Evolutionary conservation across 2,329 filamentous ascomycete genomes (phyloP), one percentile per base, ranked within the genome.

Genomic region (Pezicula carpinea): DNA sequence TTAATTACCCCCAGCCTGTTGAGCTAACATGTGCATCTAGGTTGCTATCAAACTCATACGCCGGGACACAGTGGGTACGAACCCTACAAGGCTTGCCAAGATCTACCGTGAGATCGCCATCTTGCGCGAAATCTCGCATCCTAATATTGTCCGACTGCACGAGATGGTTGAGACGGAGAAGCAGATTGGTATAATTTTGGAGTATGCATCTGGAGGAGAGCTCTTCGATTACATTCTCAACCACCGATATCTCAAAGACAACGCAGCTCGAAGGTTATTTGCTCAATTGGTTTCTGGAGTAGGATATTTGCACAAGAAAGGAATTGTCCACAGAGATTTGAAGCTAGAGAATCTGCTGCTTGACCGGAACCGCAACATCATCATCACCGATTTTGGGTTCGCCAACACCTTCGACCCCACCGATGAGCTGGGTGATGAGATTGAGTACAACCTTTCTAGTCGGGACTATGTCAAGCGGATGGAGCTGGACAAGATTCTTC

Each of bases 321-420:
- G 93, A 51, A 99, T 99, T 57, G 93, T 99, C 13, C 93, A 99
- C 66, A 85, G 93, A 60, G 93, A 99, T 70, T 71, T 99, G 56
- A 99, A 99, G 70, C 76, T 99, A 39, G 93, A 99, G 70, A 99
- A 99, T 63, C 68, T 99, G 59, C 77, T 99, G 32, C 77, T 99
- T 43, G 93, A 99, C 69, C 85, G 92, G 53, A 96, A 99, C 64
- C 86, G 90, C 53, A 99, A 99, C 72, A 97, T 99, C 63, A 99
- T 99, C 70, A 99, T 99, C 64, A 99, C 93, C 14, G 93, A 99
- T 69, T 99, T 99, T 69, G 93, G 93, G 15, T 99, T 99, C 65
- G 93, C 93, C 57, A 99, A 99, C 68, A 97, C 91, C 0, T 99
- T 99, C 63, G 87, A 96, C 62, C 82, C 93, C 0, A 71, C 75